Base-by-base conservation (phyloP, 805 yeast genomes). In the Metschnikowia cubensis region DNA sequence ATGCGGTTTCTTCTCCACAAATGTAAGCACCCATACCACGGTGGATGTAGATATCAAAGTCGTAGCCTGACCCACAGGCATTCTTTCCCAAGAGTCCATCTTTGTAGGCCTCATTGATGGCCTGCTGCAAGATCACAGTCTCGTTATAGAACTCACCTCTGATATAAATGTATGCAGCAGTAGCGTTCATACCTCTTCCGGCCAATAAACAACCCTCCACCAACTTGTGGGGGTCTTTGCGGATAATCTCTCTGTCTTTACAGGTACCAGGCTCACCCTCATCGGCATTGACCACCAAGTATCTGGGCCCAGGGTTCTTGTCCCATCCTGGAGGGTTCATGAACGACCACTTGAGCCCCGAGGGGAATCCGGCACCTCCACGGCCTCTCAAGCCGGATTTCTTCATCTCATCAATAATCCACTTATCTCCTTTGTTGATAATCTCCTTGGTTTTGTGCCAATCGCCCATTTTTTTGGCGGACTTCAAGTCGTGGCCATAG, bases 241-340 rank as follows among this genome's bases (percentile, higher is more conserved):
- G 81, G 65, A 89, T 84, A 66, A 89, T 89, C 69, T 89, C 96
- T 66, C 96, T 81, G 70, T 89, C 96, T 73, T 89, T 89, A 71
- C 96, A 89, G 46, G 96, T 89, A 54, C 96, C 96, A 13, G 96
- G 96, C 71, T 89, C 96, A 61, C 96, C 96, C 73, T 89, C 96
- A 74, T 89, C 96, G 49, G 96, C 96, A 69, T 89, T 89, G 61
- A 89, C 89, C 44, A 89, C 95, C 59, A 89, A 77, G 66, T 87
- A 87, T 63, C 96, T 80, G 53, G 96, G 94, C n/a, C 96, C 96
- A 14, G 71, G 72, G 70, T 88, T 88, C 65, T 88, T 89, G 54
- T 88, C 95, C 96, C 96, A 88, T 51, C 94, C 94, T 49, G 96
- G 96, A 42, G 96, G 96, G 71, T 89, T 89, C 96, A 88, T 88